These are phyloP conservation scores for Ustilago bromivora DNA, from an alignment of 1,284 basidiomycete species.

Conservation along the genomic window DNA sequence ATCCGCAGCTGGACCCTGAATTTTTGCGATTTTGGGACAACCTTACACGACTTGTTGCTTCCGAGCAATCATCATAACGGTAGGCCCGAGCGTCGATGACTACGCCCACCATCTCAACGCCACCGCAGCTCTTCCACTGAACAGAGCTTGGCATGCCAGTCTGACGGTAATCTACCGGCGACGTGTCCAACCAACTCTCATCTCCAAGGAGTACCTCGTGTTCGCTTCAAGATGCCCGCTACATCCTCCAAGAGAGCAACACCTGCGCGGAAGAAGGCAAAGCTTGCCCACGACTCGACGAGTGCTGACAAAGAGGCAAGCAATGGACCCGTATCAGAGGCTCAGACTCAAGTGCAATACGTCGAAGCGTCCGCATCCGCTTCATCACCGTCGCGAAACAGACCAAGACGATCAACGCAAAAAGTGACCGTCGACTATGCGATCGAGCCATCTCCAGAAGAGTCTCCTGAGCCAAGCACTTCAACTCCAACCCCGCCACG, in stretches of 20 bases:
- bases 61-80: neutral
- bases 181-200: no score
- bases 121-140: neutral
- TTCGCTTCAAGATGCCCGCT: slow-evolving; percentile 17
- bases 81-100: slow-evolving; percentile 3
- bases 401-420: neutral
- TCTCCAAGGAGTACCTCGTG: no score
- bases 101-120: neutral
- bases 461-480: neutral
- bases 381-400: neutral
- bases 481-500: neutral
- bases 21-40: slow-evolving; percentile 1
- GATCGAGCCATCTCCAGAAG: neutral
- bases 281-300: slow-evolving; percentile 6
- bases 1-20: slow-evolving; percentile 16
- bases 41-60: neutral
- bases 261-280: slow-evolving; percentile 27
- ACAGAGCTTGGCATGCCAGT: no score
- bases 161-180: no score
- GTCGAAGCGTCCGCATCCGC: neutral
- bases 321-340: neutral
- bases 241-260: slow-evolving; percentile 17
- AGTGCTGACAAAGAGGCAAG: neutral
- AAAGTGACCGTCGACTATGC: neutral
- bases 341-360: neutral